These are phyloP conservation scores for Candida xiaguanensis DNA, from an alignment of 805 yeast genomes.

Conservation along the genomic window DNA sequence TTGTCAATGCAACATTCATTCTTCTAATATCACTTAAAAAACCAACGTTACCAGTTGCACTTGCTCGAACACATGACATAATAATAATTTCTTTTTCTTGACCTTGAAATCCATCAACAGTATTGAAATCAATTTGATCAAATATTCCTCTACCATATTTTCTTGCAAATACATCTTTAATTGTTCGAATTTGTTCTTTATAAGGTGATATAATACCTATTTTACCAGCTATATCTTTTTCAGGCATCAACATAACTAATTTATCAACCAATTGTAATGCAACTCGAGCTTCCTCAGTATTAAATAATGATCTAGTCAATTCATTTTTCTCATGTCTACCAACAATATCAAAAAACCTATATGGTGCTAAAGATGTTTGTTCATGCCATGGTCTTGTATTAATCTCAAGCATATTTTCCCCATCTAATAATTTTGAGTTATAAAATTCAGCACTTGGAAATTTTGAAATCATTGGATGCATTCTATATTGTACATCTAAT, in stretches of 20 bases:
- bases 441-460: constrained; percentile 90
- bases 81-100: constrained; percentile 94
- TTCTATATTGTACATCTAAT: constrained; percentile 90
- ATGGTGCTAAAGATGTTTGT: constrained; percentile 58
- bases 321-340: constrained; percentile 61
- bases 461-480: constrained; percentile 88
- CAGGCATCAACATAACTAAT: constrained; percentile 47
- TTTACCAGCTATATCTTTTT: constrained; percentile 57
- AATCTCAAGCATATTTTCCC: constrained; percentile 59
- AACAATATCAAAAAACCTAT: constrained; percentile 68
- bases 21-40: constrained; percentile 88
- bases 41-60: constrained; percentile 67
- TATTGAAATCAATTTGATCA: constrained; percentile 77
- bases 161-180: constrained; percentile 54
- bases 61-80: constrained; percentile 93
- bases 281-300: constrained; percentile 65
- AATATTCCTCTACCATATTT: constrained; percentile 62
- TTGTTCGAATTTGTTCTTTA: constrained; percentile 71
- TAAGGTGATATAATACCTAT: constrained; percentile 95
- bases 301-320: constrained; percentile 66
- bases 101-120: constrained; percentile 90
- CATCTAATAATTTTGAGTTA: constrained; percentile 67
- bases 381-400: constrained; percentile 77
- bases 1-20: constrained; percentile 95
- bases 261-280: constrained; percentile 62